Evolutionary conservation across 2,329 filamentous ascomycete species (phyloP), one percentile per base, ranked within the genome.

Genomic region (Aphanoascus verrucosus): DNA sequence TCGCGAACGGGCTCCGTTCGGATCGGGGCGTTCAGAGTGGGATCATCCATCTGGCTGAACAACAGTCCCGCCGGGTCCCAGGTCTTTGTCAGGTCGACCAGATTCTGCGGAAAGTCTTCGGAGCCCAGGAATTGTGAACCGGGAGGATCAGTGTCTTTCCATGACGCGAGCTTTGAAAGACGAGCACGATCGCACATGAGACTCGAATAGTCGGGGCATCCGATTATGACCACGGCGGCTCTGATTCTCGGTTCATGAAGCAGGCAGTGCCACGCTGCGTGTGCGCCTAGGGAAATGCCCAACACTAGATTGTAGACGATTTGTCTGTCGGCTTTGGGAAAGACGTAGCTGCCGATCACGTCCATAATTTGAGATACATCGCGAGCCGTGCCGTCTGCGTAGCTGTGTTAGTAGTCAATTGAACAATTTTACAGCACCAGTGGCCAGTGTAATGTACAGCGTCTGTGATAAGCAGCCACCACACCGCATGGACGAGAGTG

Each of bases 231-330:
- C 6, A 94, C 82, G 0, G 80, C 89, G 0, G 86, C 83, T n/a
- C 77, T 83, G 53, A 97, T 79, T 58, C 89, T 79, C 15, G 83
- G 80, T 56, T 97, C 90, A 37, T 81, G 78, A 44, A 96, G 79
- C 55, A 95, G 70, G 28, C 82, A 78, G 64, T 94, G 85, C 89
- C 91, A 97, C 1, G 85, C 83, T 11, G 85, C 82, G 67, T 97
- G 93, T 0, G 88, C 93, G 5, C 93, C 93, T 0, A 97, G 73
- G 20, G 86, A 91, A 55, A 94, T 81, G 0, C 93, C 93, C 38
- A 94, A 74, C 9, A 85, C 85, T 9, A 94, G 68, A 66, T 96
- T 83, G 49, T 82, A 77, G 12, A 68, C 69, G 48, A 82, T 75
- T 4, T 60, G 67, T 54, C 71, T 61, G n/a, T 72, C 69, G 1